Evolutionary conservation across 495 filamentous ascomycete species (phyloP).

Genomic region (Neurospora discreta): DNA sequence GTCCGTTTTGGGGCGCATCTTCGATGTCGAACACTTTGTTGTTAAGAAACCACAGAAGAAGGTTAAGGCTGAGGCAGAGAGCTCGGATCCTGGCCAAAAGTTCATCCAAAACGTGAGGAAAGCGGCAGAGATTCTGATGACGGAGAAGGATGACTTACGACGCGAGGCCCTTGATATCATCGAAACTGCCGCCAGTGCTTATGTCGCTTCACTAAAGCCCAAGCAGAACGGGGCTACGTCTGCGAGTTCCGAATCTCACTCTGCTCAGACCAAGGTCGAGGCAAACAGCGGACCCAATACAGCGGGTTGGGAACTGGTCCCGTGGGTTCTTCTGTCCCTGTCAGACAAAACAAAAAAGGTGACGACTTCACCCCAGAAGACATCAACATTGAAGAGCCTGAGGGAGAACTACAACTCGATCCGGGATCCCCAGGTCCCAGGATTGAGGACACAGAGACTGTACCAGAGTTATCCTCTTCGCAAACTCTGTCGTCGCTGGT

Average conservation of each 20-base stretch:
- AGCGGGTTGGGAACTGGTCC: not conserved
- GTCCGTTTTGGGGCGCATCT: slow-evolving; percentile 40
- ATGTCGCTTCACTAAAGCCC: slow-evolving; percentile 24
- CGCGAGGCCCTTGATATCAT: slow-evolving; percentile 33
- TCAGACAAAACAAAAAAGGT: slow-evolving; percentile 13
- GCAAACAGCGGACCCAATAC: not conserved
- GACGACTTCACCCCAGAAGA: slow-evolving; percentile 33
- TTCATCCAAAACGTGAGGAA: slow-evolving; percentile 34
- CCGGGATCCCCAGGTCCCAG: slow-evolving; percentile 12
- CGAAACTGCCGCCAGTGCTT: slow-evolving; percentile 32
- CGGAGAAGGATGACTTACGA: slow-evolving; percentile 20
- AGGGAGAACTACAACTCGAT: slow-evolving; percentile 23
- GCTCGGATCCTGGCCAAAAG: slow-evolving; percentile 16
- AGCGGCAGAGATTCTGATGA: slow-evolving; percentile 24
- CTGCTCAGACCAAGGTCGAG: slow-evolving; percentile 4
- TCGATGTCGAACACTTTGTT: slow-evolving; percentile 33
- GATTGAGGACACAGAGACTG: not conserved
- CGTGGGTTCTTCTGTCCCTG: not conserved
- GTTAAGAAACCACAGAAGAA: slow-evolving; percentile 16
- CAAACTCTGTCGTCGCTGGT: not conserved
- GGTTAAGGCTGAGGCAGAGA: slow-evolving; percentile 16
- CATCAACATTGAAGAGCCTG: slow-evolving; percentile 35
- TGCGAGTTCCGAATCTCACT: not conserved
- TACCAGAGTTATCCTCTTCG: slow-evolving; percentile 1
- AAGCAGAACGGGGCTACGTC: slow-evolving; percentile 1